Evolutionary conservation across 306 rosid genomes (phyloP).

Genomic region (Quercus mongolica): DNA sequence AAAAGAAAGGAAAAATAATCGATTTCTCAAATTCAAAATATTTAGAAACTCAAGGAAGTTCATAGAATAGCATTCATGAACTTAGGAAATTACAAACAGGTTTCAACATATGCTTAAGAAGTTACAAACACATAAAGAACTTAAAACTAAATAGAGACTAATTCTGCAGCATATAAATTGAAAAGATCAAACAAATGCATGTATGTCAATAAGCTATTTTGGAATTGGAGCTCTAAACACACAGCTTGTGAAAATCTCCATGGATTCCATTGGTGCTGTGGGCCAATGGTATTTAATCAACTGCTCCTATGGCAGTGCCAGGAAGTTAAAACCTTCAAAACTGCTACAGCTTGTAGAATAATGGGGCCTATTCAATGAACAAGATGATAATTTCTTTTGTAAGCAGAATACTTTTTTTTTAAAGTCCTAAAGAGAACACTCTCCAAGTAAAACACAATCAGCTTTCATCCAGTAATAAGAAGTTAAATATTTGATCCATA

Average conservation of each 20-base stretch:
- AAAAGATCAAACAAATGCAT: background rate
- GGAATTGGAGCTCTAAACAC: background rate
- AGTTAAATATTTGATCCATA: background rate
- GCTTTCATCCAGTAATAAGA: too few species aligned
- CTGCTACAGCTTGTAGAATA: background rate
- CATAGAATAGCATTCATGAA: too few species aligned
- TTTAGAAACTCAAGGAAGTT: too few species aligned
- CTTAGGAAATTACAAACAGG: too few species aligned
- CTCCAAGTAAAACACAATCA: background rate
- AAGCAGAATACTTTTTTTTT: too few species aligned
- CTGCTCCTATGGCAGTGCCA: background rate
- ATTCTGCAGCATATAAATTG: too few species aligned
- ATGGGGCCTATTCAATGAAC: background rate
- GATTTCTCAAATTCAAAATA: too few species aligned
- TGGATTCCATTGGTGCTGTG: background rate
- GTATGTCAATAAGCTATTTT: background rate
- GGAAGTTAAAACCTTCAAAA: background rate
- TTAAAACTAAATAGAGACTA: too few species aligned
- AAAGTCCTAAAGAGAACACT: background rate
- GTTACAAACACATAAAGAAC: too few species aligned
- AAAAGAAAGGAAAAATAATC: too few species aligned
- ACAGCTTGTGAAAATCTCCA: background rate
- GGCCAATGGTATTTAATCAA: background rate
- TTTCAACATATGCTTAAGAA: too few species aligned
- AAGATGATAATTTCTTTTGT: background rate